Evolutionary conservation across 495 filamentous ascomycete genomes (phyloP), one percentile per base, ranked within the genome.

Genomic region (Penicillium fimorum): DNA sequence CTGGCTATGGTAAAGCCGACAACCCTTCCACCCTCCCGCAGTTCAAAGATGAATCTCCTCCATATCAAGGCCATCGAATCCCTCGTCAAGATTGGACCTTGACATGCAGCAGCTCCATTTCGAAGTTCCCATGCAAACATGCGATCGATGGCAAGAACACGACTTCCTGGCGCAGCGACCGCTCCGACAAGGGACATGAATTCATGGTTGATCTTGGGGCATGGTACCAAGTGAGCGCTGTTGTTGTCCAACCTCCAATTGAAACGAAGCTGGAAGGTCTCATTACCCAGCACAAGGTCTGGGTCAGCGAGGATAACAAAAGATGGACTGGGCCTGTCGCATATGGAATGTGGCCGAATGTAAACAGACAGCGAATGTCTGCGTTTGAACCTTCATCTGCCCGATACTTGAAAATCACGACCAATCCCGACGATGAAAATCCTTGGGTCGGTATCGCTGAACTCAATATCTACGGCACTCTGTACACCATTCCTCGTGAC

Each of bases 281-380:
- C 37, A 79, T 80, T 41, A 68, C 68, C 18, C 58, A 72, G 33
- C 75, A 80, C 50, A 56, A 56, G n/a, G 60, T 80, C 20, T 67
- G 64, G 30, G 18, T 75, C 12, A 80, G 78, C 62, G 51, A 47
- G 0, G 73, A 83, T 44, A 67, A 67, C 10, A 53, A 52, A 5
- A 70, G 42, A 17, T 81, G 70, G 70, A 64, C 33, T 9, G 47
- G 53, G 3, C 57, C 57, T 3, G 75, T 78, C 7, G 76, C 79
- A 2, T 71, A 69, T 50, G 80, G 78, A 11, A 76, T 71, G 7
- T 83, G 75, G 67, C 50, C 68, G 10, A 69, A 73, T 12, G 70
- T 70, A 27, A 67, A 67, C 4, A 69, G 71, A 7, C 64, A 64
- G 38, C 75, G 77, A 55, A 64, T 74, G 13, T 66, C 71, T 15